Conservation (phyloP, 2,329 filamentous ascomycete species). For the Colletotrichum lindemuthianum region DNA sequence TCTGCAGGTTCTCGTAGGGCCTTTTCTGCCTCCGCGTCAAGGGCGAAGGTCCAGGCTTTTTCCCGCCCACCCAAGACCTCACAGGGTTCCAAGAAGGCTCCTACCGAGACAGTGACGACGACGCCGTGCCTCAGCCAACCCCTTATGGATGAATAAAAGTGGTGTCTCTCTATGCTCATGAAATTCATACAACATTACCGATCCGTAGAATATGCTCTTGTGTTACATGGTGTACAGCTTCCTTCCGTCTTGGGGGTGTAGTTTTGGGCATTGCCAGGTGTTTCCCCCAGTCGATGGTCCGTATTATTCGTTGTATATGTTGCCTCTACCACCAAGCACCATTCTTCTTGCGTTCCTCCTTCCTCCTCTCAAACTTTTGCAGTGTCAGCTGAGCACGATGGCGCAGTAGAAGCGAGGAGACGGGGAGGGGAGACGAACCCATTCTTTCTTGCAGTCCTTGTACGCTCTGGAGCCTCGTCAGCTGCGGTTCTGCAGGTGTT, state of each 20-base stretch:
- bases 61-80: too few relatives aligned
- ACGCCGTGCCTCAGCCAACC: not conserved
- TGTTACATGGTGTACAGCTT: slow-evolving; percentile 28
- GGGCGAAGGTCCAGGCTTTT: too few relatives aligned
- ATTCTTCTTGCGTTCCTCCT: slow-evolving; percentile 40
- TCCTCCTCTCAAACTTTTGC: slow-evolving; percentile 43
- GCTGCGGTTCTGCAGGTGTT: not conserved
- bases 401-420: not conserved
- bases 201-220: slow-evolving; percentile 15
- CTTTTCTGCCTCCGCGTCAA: too few relatives aligned
- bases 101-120: not conserved
- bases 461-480: slow-evolving; percentile 73
- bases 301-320: too few relatives aligned
- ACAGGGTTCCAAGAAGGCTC: too few relatives aligned
- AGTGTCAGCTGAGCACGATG: not conserved
- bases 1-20: too few relatives aligned
- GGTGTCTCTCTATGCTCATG: not conserved
- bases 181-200: slow-evolving; percentile 19
- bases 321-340: slow-evolving; percentile 37
- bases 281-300: too few relatives aligned
- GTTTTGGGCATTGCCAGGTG: not conserved
- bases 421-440: slow-evolving; percentile 66
- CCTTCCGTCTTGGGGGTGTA: not conserved
- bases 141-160: not conserved
- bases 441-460: slow-evolving; percentile 92